Percentiles rank a stretch among this genome's conserved stretches.
phyloP scores from a whole-genome alignment of 257 asterid genomes.

The Capsicum rhomboideum region DNA sequence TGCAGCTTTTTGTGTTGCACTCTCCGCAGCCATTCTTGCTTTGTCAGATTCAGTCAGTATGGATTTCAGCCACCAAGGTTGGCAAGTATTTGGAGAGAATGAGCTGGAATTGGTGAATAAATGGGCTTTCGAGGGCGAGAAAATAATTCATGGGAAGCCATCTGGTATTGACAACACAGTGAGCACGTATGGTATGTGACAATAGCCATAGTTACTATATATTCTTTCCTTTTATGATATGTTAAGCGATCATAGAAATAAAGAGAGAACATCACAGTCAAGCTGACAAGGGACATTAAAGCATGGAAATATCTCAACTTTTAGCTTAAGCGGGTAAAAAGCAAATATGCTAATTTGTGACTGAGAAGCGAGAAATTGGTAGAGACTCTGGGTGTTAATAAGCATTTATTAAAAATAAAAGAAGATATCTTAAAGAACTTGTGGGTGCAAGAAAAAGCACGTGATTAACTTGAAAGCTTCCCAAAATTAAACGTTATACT shows the following conservation, averaged over 20 bases:
- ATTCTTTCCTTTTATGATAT: neutral
- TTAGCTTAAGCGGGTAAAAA: neutral
- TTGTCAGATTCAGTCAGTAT: conserved; percentile 52
- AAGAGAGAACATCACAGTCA: neutral
- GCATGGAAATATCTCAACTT: neutral
- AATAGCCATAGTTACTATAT: neutral
- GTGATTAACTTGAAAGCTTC: neutral
- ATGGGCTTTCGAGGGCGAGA: conserved; percentile 98
- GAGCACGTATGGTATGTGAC: conserved; percentile 85
- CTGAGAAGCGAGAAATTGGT: neutral
- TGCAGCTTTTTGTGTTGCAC: conserved; percentile 88
- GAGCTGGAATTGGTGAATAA: conserved; percentile 83
- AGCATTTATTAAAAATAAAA: neutral
- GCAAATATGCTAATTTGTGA: neutral
- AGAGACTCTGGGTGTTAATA: neutral
- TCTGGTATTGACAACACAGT: conserved; percentile 98
- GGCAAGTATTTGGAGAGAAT: conserved; percentile 67
- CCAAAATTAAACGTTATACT: neutral
- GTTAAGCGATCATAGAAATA: neutral
- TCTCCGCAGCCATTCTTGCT: conserved; percentile 79
- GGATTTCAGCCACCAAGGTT: conserved; percentile 81
- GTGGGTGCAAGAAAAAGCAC: neutral
- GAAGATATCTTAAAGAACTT: neutral
- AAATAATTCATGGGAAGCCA: conserved; percentile 95
- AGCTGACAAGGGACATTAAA: neutral